Base-by-base conservation (phyloP, 805 yeast genomes). In the Ogataea nonfermentans region DNA sequence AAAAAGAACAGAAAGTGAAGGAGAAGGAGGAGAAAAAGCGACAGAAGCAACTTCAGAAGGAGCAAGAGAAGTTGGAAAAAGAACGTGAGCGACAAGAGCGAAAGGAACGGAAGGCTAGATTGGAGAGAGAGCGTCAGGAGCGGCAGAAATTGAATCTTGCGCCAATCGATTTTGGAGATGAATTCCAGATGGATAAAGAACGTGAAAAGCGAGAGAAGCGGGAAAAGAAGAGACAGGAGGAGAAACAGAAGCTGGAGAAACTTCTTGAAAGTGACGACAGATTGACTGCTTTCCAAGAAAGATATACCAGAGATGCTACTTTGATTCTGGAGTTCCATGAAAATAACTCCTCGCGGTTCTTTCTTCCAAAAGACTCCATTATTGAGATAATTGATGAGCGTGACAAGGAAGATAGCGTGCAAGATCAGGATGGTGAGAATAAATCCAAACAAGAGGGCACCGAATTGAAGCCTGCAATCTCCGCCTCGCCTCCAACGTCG, bases 281-380 rank as follows among this genome's bases (percentile, higher is more conserved):
- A 49, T 62, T 85, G 35, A 84, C 93, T 0, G 81, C 89, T 0
- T 84, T 84, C 52, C 95, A 85, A 53, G 90, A 82, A 49, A 74
- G 79, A 56, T 84, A 84, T 52, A 65, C 76, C 15, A 59, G 73
- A 25, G 76, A 78, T 51, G 88, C 95, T 0, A 83, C 86, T 37
- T 58, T 93, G 27, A 81, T 89, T 5, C 81, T 91, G 59, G 99
- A 93, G 60, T 91, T 80, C 63, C 73, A 74, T 19, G 98, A 93
- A 52, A 81, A 80, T 56, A 76, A 93, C 0, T 73, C 81, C 32
- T 81, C 81, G 6, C 72, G 98, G 42, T 91, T 74, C 53, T 65
- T 74, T 42, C 56, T 91, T 0, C 97, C 98, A 0, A 80, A 80
- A 48, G 77, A 87, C 46, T 74, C 95, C 1, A 73, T 91, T 3